These are phyloP conservation scores for Sugiyamaella lignohabitans DNA, from an alignment of 805 yeast genomes.

Conservation along the genomic window DNA sequence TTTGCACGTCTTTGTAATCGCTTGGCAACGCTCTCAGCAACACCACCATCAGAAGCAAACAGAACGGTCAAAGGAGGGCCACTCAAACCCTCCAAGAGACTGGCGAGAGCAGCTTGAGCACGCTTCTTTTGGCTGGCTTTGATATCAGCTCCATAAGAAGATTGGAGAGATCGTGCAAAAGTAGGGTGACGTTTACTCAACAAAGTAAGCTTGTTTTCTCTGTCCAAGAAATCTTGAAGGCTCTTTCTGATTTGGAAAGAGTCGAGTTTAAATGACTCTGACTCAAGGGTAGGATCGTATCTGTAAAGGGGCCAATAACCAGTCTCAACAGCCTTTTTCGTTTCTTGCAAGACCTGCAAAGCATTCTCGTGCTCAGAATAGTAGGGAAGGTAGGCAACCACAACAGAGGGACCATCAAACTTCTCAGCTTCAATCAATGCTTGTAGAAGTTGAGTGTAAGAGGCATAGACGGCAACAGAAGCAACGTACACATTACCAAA, in stretches of 20 bases:
- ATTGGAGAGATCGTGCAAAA: slow-evolving; percentile 65
- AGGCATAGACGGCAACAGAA: slow-evolving; percentile 86
- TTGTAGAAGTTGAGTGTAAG: slow-evolving; percentile 87
- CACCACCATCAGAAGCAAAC: slow-evolving; percentile 90
- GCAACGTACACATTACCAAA: slow-evolving; percentile 87
- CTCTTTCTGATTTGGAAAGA: slow-evolving; percentile 75
- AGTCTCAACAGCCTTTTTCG: slow-evolving; percentile 81
- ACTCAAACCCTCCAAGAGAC: slow-evolving; percentile 74
- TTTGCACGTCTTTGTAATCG: slow-evolving; percentile 72
- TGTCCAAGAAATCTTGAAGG: slow-evolving; percentile 71
- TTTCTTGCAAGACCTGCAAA: slow-evolving; percentile 70
- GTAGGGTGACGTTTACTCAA: slow-evolving; percentile 65
- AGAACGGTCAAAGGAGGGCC: slow-evolving; percentile 89
- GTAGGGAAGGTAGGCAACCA: slow-evolving; percentile 85
- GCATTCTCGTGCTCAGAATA: slow-evolving; percentile 53
- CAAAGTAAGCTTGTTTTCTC: slow-evolving; percentile 81
- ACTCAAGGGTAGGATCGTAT: slow-evolving; percentile 58
- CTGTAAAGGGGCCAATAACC: slow-evolving; percentile 98
- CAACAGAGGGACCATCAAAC: slow-evolving; percentile 84
- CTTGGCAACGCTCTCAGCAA: slow-evolving; percentile 75
- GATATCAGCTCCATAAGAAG: slow-evolving; percentile 55
- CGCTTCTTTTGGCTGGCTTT: slow-evolving; percentile 53
- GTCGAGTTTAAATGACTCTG: slow-evolving; percentile 66
- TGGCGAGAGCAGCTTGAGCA: slow-evolving; percentile 71
- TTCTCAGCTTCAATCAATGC: slow-evolving; percentile 86